Base-by-base conservation (phyloP, 148 eudicot genomes). In the Camellia granthamiana region DNA sequence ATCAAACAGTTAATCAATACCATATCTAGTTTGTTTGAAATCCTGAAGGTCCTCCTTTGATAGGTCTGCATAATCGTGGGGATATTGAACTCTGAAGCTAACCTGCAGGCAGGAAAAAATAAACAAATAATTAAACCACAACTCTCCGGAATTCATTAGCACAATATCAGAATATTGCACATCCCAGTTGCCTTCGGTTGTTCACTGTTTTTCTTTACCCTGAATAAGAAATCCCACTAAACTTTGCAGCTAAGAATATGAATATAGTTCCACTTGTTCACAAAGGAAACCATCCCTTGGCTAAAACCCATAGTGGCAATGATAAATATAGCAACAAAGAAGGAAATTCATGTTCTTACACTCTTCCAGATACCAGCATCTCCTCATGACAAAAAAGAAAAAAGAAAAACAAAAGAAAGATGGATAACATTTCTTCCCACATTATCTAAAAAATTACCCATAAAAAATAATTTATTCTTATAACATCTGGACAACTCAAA, bases 21-120 rank as follows among this genome's bases (percentile, higher is more conserved):
- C 99, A 88, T 90, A 96, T 96, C 98, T 92, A 14, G 94, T 91
- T 86, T 96, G 98, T 86, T 91, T 96, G 78, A 96, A 96, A 88
- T 96, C 99, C 84, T 89, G 91, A 63, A 91, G 88, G 86, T 96
- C 97, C 91, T 93, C 99, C 84, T 77, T 92, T 38, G 99, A 91
- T 82, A 96, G 98, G 66, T 90, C 98, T 70, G 88, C 86, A 86
- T 91, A 92, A 77, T 94, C 98, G 81, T 82, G 87, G 64, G 99
- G 98, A 86, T 93, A 96, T 77, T 96, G 94, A 83, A 96, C 97
- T 84, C 90, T 96, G 79, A 89, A 92, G 84, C 98, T 91, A 80
- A 93, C 98, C 99, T 93, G 93, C 38, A 68, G 80, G 21, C 52
- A 63, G 23, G 46, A 30, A 6, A 38, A 72, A 44, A 59, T 3